Conservation (phyloP, 2,329 filamentous ascomycete species). For the Dothideomycetes sp. region DNA sequence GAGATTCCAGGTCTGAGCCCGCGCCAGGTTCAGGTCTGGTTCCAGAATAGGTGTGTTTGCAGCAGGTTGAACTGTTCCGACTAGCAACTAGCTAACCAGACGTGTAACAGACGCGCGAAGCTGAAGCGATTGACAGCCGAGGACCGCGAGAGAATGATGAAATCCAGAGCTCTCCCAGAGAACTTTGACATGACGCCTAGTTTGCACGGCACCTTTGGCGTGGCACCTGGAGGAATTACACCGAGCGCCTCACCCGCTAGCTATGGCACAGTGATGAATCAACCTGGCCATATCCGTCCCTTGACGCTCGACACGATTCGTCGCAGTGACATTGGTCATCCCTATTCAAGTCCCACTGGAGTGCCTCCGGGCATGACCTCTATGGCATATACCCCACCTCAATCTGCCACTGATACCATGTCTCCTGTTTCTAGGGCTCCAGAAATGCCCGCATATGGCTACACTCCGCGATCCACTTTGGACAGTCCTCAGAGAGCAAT, state of each 20-base stretch:
- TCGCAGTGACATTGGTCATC: conserved; percentile 56
- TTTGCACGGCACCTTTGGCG: conserved; percentile 46
- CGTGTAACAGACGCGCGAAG: conserved; percentile 44
- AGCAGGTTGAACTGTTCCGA: no score
- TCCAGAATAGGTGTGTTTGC: conserved; percentile 75
- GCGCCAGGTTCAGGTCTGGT: conserved; percentile 95
- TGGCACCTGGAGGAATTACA: conserved; percentile 36
- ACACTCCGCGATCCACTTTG: conserved; percentile 17
- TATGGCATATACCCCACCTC: conserved; percentile 54
- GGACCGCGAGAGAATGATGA: conserved; percentile 53
- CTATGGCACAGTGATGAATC: conserved; percentile 21
- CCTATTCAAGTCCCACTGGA: conserved; percentile 50
- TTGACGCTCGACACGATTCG: conserved; percentile 60
- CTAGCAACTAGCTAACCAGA: conserved; percentile 11
- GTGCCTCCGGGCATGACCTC: conserved; percentile 59
- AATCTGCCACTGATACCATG: conserved; percentile 39
- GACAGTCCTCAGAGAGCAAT: conserved; percentile 16
- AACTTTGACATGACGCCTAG: conserved; percentile 52
- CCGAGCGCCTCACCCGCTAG: conserved; percentile 39
- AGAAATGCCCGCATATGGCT: conserved; percentile 33
- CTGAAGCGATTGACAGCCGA: conserved; percentile 52
- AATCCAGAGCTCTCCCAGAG: conserved; percentile 50
- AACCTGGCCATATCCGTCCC: conserved; percentile 53
- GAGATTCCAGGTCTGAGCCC: conserved; percentile 89
- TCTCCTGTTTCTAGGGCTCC: conserved; percentile 35